Evolutionary conservation across 495 filamentous ascomycete species (phyloP).

Genomic region (Hyaloscypha bicolor): DNA sequence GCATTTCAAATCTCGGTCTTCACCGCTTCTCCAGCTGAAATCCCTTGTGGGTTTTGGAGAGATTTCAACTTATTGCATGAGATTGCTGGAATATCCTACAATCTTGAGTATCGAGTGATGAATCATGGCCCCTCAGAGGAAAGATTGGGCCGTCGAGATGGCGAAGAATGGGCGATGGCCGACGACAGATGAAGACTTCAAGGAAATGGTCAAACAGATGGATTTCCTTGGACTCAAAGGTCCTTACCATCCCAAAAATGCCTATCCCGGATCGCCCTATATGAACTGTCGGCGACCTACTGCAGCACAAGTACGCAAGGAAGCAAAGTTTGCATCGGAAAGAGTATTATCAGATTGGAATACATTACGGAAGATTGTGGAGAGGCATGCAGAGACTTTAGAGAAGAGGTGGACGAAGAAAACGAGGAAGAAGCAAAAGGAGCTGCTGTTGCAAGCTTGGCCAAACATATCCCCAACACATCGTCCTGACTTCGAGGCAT

Average conservation of each 20-base stretch:
- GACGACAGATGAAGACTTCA: background rate
- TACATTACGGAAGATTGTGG: slow-evolving; percentile 35
- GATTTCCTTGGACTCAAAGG: background rate
- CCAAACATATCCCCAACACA: slow-evolving; percentile 4
- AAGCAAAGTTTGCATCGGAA: background rate
- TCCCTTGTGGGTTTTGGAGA: too few species aligned
- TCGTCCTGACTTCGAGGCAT: slow-evolving; percentile 11
- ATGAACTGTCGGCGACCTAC: background rate
- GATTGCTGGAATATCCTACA: too few species aligned
- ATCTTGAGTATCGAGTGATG: too few species aligned
- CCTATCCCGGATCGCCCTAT: background rate
- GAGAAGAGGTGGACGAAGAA: slow-evolving; percentile 51
- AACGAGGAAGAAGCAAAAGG: slow-evolving; percentile 36
- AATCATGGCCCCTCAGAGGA: too few species aligned
- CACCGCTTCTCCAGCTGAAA: too few species aligned
- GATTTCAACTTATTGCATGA: too few species aligned
- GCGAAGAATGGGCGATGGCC: too few species aligned
- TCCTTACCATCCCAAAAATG: background rate
- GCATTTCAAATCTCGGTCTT: too few species aligned
- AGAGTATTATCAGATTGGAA: slow-evolving; percentile 34
- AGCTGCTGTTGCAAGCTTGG: slow-evolving; percentile 38
- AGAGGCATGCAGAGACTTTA: slow-evolving; percentile 43
- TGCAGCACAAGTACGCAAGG: background rate
- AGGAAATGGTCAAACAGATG: slow-evolving; percentile 2
- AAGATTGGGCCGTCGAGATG: too few species aligned